Evolutionary conservation across 495 filamentous ascomycete genomes (phyloP).

Genomic region (Xylaria scruposa): DNA sequence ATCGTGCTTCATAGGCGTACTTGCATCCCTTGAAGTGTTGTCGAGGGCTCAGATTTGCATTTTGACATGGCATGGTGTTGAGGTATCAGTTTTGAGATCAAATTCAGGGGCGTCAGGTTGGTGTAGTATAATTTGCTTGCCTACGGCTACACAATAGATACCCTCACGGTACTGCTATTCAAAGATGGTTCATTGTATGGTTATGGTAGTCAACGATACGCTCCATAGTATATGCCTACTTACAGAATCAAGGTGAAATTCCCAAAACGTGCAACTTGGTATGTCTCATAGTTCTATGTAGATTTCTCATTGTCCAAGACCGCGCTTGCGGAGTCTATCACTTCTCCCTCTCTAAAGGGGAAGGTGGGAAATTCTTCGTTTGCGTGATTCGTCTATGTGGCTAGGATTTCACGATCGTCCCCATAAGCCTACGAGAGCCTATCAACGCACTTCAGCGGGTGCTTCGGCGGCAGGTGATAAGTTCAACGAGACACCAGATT

Average conservation of each 20-base stretch:
- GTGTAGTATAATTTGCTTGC: background rate
- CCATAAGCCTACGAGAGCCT: background rate
- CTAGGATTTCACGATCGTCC: background rate
- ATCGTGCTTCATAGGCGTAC: background rate
- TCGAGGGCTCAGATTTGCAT: constrained; percentile 8
- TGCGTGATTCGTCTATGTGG: background rate
- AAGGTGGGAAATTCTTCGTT: background rate
- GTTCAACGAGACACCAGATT: background rate
- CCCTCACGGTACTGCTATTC: background rate
- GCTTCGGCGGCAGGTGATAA: background rate
- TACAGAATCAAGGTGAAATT: background rate
- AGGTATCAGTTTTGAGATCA: constrained; percentile 19
- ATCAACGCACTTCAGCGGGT: background rate
- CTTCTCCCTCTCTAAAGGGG: too few relatives aligned
- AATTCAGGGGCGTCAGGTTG: constrained; percentile 11
- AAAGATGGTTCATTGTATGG: background rate
- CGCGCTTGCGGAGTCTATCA: background rate
- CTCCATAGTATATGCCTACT: background rate
- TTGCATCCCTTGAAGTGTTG: constrained; percentile 8
- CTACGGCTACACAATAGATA: constrained; percentile 7
- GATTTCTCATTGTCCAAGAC: background rate
- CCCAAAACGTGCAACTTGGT: background rate
- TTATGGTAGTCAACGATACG: background rate
- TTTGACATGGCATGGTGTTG: constrained; percentile 27
- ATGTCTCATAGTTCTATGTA: background rate